A percentile compares a stretch with the other conserved stretches of the same genome.
Conservation (phyloP, 1,284 basidiomycete species). For the Apiotrichum porosum region DNA sequence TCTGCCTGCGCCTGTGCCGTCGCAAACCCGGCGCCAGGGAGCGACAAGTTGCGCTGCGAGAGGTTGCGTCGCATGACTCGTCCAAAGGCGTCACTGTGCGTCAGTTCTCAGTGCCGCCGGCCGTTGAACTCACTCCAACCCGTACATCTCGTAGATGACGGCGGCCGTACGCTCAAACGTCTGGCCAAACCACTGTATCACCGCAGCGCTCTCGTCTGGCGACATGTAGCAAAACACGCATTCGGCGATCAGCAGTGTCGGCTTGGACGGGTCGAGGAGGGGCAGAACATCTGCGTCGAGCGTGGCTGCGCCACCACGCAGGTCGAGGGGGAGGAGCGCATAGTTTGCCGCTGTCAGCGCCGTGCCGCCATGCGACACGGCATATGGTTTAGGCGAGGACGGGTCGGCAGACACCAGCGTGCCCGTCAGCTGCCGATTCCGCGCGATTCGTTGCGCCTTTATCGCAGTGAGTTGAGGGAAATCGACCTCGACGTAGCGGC, state of each 20-base stretch:
- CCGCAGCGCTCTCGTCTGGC: constrained; percentile 55
- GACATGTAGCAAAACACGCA: constrained; percentile 88
- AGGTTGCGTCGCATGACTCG: constrained; percentile 81
- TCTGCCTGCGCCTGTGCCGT: constrained; percentile 57
- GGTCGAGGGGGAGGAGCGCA: constrained; percentile 68
- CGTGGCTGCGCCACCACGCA: constrained; percentile 52
- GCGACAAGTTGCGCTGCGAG: constrained; percentile 65
- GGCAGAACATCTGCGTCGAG: constrained; percentile 23
- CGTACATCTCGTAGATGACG: constrained; percentile 86
- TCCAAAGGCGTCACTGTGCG: constrained; percentile 71
- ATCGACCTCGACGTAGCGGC: constrained; percentile 78
- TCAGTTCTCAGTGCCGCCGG: too few species aligned
- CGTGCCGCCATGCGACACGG: constrained; percentile 59
- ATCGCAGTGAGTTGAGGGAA: constrained; percentile 75
- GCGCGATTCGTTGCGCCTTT: constrained; percentile 77
- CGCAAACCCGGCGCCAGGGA: constrained; percentile 69
- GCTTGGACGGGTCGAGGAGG: constrained; percentile 60
- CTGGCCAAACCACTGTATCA: constrained; percentile 71
- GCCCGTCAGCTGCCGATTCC: constrained; percentile 59
- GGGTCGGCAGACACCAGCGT: constrained; percentile 1
- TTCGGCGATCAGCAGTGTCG: constrained; percentile 81
- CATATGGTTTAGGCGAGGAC: constrained; percentile 20
- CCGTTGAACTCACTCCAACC: constrained; percentile 53
- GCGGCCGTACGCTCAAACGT: constrained; percentile 51
- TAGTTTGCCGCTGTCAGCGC: constrained; percentile 63